Evolutionary conservation across 1,139 yeast species (phyloP), one percentile per base, ranked within the genome.

Genomic region (Blastobotrys apis): DNA sequence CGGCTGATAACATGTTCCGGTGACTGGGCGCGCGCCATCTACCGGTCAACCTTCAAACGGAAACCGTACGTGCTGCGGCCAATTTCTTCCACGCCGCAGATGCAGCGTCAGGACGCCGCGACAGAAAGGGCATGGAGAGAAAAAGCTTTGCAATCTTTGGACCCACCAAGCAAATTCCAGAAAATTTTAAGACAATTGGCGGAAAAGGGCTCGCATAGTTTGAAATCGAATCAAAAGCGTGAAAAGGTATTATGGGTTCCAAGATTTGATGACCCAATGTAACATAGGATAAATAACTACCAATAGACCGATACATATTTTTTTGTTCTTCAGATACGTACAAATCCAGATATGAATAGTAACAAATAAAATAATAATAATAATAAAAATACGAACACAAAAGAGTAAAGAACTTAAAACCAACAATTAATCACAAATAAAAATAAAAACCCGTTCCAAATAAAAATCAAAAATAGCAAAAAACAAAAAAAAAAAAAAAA

Each of bases 121-220:
- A 54, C 49, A 10, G 62, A 56, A 37, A 43, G 35, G 22, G 25
- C 39, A 16, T n/a, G 43, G n/a, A 41, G 46, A 12, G 36, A 32
- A 2, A 39, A 47, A 12, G 51, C 51, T 12, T 30, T 64, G 16
- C 47, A 51, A 13, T 50, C 50, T 22, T 49, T 65, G 19, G 55
- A 53, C 2, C 52, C 55, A 15, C 67, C 69, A 1, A 53, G 56
- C 15, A 39, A 48, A 13, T 45, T 56, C 12, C 68, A 65, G 41
- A 38, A 45, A 15, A 37, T 48, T 21, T 46, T 64, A 37, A 48
- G 69, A 12, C 35, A 39, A 30, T 48, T 36, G 29, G 26, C 33
- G 15, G 4, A 16, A 3, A 23, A 35, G 31, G 39, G 39, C 17
- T 17, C 37, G 2, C 5, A 32, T 3, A 5, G 16, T 22, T 9